These are phyloP conservation scores for Aristolochia californica DNA, from an alignment of 164 flowering plant genomes.

Conservation along the genomic window DNA sequence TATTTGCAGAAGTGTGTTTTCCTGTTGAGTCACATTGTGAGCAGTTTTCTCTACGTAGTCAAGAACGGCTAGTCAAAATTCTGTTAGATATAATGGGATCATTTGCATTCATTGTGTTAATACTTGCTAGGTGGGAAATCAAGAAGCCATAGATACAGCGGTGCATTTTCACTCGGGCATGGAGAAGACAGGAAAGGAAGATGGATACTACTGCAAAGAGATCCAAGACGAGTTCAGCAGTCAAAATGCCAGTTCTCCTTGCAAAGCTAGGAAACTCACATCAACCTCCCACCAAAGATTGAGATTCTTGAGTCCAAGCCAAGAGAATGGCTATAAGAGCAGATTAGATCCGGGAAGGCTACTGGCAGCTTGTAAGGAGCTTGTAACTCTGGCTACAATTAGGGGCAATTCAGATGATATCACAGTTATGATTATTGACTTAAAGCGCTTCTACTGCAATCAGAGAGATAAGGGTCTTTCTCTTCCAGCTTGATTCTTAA, in stretches of 20 bases:
- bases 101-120: constrained; percentile 2
- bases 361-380: constrained; percentile 55
- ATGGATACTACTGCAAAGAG: background rate
- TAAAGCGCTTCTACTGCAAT: constrained; percentile 30
- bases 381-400: constrained; percentile 42
- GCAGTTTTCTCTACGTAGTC: too few relatives aligned
- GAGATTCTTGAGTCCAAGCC: background rate
- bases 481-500: too few relatives aligned
- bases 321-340: constrained; percentile 8
- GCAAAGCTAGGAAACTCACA: background rate
- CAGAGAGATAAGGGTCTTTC: constrained; percentile 3
- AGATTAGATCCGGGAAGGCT: constrained; percentile 20
- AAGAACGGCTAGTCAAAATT: too few relatives aligned
- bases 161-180: background rate
- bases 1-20: too few relatives aligned
- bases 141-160: constrained; percentile 61
- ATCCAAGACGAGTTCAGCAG: too few relatives aligned
- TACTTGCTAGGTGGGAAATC: constrained; percentile 57
- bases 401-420: constrained; percentile 78
- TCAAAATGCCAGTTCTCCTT: too few relatives aligned
- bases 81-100: too few relatives aligned
- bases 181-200: background rate
- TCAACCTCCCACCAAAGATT: constrained; percentile 2
- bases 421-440: constrained; percentile 73
- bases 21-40: too few relatives aligned